phyloP scores from a whole-genome alignment of 2,329 filamentous ascomycete genomes.

The Teratosphaeria gauchensis region DNA sequence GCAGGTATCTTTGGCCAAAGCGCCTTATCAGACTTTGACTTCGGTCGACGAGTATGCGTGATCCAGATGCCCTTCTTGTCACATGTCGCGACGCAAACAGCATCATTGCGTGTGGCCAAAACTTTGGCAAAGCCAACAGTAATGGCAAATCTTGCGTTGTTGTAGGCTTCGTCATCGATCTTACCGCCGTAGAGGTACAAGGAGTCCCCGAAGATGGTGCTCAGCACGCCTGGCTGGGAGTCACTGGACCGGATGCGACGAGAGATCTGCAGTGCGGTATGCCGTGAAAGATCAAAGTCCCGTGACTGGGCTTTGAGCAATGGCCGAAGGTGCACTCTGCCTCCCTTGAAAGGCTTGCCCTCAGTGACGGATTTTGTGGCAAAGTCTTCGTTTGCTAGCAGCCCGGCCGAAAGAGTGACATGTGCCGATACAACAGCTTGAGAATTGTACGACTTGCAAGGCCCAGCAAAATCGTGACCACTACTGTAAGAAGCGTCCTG shows the following conservation, averaged over 20 bases:
- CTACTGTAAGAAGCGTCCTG: conserved; percentile 16
- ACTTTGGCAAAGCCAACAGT: conserved; percentile 16
- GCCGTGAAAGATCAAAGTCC: conserved; percentile 28
- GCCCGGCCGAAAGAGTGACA: conserved; percentile 11
- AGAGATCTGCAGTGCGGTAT: conserved; percentile 31
- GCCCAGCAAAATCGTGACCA: neutral
- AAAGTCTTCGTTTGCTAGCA: conserved; percentile 21
- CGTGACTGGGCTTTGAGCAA: conserved; percentile 32
- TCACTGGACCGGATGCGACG: conserved; percentile 34
- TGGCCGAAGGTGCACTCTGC: conserved; percentile 28
- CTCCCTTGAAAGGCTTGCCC: conserved; percentile 31
- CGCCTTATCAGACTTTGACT: conserved; percentile 28
- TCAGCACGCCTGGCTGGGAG: conserved; percentile 35
- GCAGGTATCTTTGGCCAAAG: conserved; percentile 36
- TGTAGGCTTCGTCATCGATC: conserved; percentile 24
- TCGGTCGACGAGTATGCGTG: conserved; percentile 31
- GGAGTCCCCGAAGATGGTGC: conserved; percentile 27
- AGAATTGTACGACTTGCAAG: neutral
- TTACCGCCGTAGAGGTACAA: conserved; percentile 35
- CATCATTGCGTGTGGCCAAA: conserved; percentile 27
- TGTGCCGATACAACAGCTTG: neutral
- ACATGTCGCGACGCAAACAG: conserved; percentile 29
- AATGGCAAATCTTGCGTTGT: neutral
- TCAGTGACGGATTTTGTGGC: conserved; percentile 24
- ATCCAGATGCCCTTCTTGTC: conserved; percentile 35